Percentiles rank a stretch among this genome's conserved stretches.
phyloP scores from a whole-genome alignment of 1,284 basidiomycete species.

The Ustilago xerochloae region DNA sequence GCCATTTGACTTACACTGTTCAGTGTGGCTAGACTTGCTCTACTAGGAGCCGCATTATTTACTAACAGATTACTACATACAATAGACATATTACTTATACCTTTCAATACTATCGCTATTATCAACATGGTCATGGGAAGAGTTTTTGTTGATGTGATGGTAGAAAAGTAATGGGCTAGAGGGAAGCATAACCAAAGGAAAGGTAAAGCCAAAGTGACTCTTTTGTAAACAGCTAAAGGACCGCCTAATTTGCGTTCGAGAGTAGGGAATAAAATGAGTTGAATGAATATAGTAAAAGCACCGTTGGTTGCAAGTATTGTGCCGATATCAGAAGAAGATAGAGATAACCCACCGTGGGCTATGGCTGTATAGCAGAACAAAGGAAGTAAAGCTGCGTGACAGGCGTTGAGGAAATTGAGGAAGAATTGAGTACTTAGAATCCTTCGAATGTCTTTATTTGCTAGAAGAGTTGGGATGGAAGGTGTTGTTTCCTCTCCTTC shows the following conservation, averaged over 20 bases:
- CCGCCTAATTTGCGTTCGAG: conserved; percentile 46
- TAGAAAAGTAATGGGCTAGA: conserved; percentile 37
- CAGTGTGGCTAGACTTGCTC: conserved; percentile 36
- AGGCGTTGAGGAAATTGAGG: conserved; percentile 54
- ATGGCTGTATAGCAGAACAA: conserved; percentile 53
- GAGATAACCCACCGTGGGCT: conserved; percentile 42
- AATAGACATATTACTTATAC: conserved; percentile 48
- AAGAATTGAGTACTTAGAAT: conserved; percentile 57
- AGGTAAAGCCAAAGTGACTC: conserved; percentile 35
- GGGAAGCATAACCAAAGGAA: conserved; percentile 50
- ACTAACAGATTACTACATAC: conserved; percentile 51
- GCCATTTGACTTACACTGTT: conserved; percentile 55
- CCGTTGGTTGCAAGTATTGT: conserved; percentile 51
- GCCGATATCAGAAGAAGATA: conserved; percentile 47
- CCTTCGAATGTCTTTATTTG: conserved; percentile 6
- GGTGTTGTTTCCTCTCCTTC: conserved; percentile 8
- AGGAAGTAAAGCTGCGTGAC: conserved; percentile 50
- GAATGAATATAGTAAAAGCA: conserved; percentile 44
- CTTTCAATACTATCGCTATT: conserved; percentile 27
- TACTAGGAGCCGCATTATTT: conserved; percentile 45
- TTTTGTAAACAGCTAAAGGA: conserved; percentile 31
- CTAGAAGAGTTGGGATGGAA: conserved; percentile 28
- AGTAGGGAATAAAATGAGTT: conserved; percentile 47
- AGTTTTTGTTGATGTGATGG: conserved; percentile 2
- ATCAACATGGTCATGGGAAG: conserved; percentile 16